A percentile compares a stretch with the other conserved stretches of the same genome.
Conservation (phyloP, 2,329 filamentous ascomycete species). For the Dactylellina parvicollis region DNA sequence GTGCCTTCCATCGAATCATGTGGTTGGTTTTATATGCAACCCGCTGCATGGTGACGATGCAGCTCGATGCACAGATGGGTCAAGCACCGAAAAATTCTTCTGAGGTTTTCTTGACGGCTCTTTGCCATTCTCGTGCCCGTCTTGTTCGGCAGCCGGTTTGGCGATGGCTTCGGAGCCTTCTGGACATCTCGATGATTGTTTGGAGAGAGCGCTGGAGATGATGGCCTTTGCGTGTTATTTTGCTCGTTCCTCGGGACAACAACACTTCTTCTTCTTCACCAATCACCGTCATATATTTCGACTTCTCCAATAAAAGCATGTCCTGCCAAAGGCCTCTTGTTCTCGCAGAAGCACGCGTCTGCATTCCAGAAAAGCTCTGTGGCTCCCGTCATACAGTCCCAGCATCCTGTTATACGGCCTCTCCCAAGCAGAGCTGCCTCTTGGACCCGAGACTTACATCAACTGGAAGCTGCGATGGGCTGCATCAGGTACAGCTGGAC, state of each 20-base stretch:
- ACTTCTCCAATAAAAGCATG: neutral
- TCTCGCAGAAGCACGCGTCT: conserved; percentile 3
- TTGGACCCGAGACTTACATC: conserved; percentile 31
- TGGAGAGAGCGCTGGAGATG: neutral
- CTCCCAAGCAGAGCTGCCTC: neutral
- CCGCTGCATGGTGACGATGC: conserved; percentile 54
- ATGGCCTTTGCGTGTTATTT: conserved; percentile 33
- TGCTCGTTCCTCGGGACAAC: neutral
- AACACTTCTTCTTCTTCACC: conserved; percentile 8
- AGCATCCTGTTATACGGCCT: conserved; percentile 28
- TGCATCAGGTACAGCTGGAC: conserved; percentile 41
- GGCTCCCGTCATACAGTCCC: conserved; percentile 26
- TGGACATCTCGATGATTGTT: neutral
- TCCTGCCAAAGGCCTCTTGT: neutral
- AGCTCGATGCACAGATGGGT: conserved; percentile 52
- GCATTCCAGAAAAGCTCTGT: conserved; percentile 33
- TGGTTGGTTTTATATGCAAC: conserved; percentile 50
- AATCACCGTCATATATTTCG: neutral
- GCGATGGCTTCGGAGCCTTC: neutral
- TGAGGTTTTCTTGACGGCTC: conserved; percentile 30
- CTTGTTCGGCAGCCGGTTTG: conserved; percentile 22
- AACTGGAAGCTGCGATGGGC: conserved; percentile 34
- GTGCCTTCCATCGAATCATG: conserved; percentile 45
- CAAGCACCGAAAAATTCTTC: conserved; percentile 41
- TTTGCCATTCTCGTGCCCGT: conserved; percentile 15